A percentile compares a stretch with the other conserved stretches of the same genome.
These are phyloP conservation scores for Phytomonas sp. DNA, from an alignment of 208 protist genomes.

Conservation along the genomic window DNA sequence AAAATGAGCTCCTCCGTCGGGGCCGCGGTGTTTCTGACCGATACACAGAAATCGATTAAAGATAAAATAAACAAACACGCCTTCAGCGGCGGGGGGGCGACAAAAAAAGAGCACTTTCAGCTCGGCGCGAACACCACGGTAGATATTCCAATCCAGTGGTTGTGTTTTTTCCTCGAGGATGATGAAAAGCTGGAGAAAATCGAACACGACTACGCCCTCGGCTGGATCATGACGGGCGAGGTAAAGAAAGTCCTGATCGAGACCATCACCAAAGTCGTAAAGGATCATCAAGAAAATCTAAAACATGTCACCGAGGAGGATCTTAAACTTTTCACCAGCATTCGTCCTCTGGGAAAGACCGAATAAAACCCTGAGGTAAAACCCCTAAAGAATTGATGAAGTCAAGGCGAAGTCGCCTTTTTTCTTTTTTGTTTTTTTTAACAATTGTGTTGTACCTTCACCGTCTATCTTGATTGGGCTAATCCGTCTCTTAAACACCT, in stretches of 20 bases:
- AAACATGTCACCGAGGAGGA: slow-evolving; percentile 88
- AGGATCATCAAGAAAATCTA: slow-evolving; percentile 82
- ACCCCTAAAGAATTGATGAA: too few species aligned
- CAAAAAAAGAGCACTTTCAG: slow-evolving; percentile 95
- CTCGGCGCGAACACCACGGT: slow-evolving; percentile 91
- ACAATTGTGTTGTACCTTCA: not conserved
- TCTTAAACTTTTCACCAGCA: slow-evolving; percentile 53
- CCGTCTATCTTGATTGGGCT: not conserved
- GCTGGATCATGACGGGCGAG: slow-evolving; percentile 93
- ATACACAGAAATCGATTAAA: slow-evolving; percentile 93
- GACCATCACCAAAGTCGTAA: slow-evolving; percentile 81
- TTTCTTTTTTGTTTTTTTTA: not conserved
- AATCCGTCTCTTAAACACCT: too few species aligned
- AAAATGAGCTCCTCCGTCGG: slow-evolving; percentile 97
- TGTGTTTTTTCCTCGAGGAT: slow-evolving; percentile 98
- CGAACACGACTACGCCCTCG: slow-evolving; percentile 90
- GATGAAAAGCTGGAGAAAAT: slow-evolving; percentile 87
- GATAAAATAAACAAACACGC: slow-evolving; percentile 96
- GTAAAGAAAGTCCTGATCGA: slow-evolving; percentile 95
- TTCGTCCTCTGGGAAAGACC: slow-evolving; percentile 50
- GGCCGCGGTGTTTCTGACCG: slow-evolving; percentile 95
- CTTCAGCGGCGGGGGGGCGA: slow-evolving; percentile 96
- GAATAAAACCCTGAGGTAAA: not conserved
- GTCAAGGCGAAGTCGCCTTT: too few species aligned
- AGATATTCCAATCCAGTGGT: slow-evolving; percentile 96